These are phyloP conservation scores for Microthlaspi erraticum DNA, from an alignment of 345 rosid species.

Conservation along the genomic window DNA sequence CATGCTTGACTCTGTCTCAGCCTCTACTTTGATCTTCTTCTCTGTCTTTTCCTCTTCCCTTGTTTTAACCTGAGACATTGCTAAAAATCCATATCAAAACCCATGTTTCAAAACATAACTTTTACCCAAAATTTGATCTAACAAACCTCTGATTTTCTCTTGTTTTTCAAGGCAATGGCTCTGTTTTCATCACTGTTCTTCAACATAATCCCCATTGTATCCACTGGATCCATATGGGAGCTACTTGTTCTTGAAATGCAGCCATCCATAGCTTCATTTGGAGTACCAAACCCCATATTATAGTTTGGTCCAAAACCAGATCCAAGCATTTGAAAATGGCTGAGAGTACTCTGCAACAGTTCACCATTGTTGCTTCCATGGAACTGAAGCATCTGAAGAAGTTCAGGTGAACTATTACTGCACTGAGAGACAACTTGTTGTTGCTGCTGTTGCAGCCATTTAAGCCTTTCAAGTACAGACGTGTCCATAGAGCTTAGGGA, in stretches of 20 bases:
- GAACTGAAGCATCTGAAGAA: slow-evolving; percentile 46
- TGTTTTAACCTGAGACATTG: slow-evolving; percentile 41
- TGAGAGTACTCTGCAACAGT: slow-evolving; percentile 39
- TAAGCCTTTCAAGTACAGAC: slow-evolving; percentile 48
- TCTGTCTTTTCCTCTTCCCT: slow-evolving; percentile 42
- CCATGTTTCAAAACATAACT: background rate
- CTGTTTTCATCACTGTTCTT: slow-evolving; percentile 36
- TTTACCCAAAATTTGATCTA: slow-evolving; percentile 7
- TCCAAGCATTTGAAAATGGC: slow-evolving; percentile 40
- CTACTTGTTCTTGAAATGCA: slow-evolving; percentile 51
- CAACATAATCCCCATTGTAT: slow-evolving; percentile 26
- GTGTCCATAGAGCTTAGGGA: slow-evolving; percentile 42
- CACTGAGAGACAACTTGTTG: slow-evolving; percentile 31
- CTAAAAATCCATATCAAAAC: background rate
- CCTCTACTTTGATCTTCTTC: slow-evolving; percentile 48
- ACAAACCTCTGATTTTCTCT: slow-evolving; percentile 59
- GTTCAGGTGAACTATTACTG: slow-evolving; percentile 36
- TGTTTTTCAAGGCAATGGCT: slow-evolving; percentile 36
- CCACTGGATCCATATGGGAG: slow-evolving; percentile 37
- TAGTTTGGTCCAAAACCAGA: slow-evolving; percentile 36
- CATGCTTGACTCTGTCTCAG: slow-evolving; percentile 43
- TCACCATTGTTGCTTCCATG: slow-evolving; percentile 43
- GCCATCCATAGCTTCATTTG: slow-evolving; percentile 43
- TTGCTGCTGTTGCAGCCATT: slow-evolving; percentile 48
- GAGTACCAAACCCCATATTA: slow-evolving; percentile 33